Percentiles rank a stretch among this genome's conserved stretches.
phyloP scores from a whole-genome alignment of 139 green algal species.

The Limnomonas spitsbergensis region DNA sequence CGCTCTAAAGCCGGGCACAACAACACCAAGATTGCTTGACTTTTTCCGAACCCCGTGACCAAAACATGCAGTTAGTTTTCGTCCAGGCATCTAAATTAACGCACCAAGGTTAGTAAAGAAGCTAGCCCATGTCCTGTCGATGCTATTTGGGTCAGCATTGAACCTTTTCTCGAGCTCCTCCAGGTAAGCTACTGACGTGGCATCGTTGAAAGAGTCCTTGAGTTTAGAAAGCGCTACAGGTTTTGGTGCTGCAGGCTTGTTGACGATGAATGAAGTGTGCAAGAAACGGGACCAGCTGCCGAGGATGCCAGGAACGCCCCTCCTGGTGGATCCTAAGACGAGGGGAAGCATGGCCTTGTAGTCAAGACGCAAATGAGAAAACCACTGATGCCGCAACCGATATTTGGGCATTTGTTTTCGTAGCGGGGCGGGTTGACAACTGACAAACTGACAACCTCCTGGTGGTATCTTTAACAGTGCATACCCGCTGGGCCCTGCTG shows the following conservation, averaged over 20 bases:
- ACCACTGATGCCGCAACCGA: too few relatives aligned
- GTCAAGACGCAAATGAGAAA: too few relatives aligned
- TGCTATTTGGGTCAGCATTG: conserved; percentile 66
- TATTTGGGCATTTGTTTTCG: too few relatives aligned
- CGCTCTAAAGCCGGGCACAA: conserved; percentile 49
- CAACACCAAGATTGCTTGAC: neutral
- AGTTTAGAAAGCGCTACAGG: conserved; percentile 84
- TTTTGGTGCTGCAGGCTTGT: conserved; percentile 41
- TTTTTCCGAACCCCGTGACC: neutral
- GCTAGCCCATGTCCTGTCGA: conserved; percentile 82
- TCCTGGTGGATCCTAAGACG: too few relatives aligned
- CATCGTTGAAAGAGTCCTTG: conserved; percentile 93
- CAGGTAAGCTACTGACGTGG: conserved; percentile 81
- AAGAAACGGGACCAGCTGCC: neutral
- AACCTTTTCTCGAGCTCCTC: conserved; percentile 88
- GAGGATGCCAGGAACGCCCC: too few relatives aligned
- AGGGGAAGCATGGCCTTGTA: too few relatives aligned
- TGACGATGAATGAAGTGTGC: neutral
- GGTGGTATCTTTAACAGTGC: too few relatives aligned
- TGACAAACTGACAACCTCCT: too few relatives aligned
- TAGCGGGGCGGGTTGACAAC: too few relatives aligned
- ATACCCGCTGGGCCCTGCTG: too few relatives aligned
- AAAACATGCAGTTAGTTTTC: neutral
- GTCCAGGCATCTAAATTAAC: too few relatives aligned
- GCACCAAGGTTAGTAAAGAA: conserved; percentile 83